A percentile compares a stretch with the other conserved stretches of the same genome.
phyloP scores from a whole-genome alignment of 2,329 filamentous ascomycete species.

The Neopestalotiopsis sp. region DNA sequence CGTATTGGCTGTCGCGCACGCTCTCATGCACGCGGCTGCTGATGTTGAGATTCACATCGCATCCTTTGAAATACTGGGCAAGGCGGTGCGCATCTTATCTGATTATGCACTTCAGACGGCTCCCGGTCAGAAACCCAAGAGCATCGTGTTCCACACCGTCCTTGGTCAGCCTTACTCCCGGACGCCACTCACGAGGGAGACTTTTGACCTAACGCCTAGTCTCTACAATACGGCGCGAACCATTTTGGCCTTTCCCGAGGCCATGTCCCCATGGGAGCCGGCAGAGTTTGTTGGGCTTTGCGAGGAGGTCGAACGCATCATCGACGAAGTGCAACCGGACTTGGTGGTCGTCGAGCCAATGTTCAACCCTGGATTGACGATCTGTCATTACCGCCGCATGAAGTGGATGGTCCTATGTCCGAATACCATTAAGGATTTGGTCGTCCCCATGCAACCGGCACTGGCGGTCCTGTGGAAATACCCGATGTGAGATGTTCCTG shows the following conservation, averaged over 20 bases:
- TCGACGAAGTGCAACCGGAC: conserved; percentile 42
- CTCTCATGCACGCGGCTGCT: conserved; percentile 21
- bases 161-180: conserved; percentile 29
- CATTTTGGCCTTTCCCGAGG: conserved; percentile 23
- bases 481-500: conserved; percentile 38
- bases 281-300: conserved; percentile 47
- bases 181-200: conserved; percentile 2
- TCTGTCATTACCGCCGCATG: conserved; percentile 39
- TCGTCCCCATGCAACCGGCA: background rate
- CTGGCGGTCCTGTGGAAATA: conserved; percentile 31
- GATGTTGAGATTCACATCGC: conserved; percentile 24
- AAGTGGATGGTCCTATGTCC: conserved; percentile 43
- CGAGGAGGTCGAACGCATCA: conserved; percentile 40
- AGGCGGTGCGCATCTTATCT: conserved; percentile 32
- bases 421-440: conserved; percentile 45
- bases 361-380: conserved; percentile 48
- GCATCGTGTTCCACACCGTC: conserved; percentile 34
- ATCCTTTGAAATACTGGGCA: conserved; percentile 31
- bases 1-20: conserved; percentile 19
- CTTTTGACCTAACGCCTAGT: conserved; percentile 35
- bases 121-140: background rate
- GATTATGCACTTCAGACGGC: conserved; percentile 16
- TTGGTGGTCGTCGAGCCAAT: conserved; percentile 48
- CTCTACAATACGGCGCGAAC: conserved; percentile 38
- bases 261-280: conserved; percentile 41